Conservation (phyloP, 2,329 filamentous ascomycete species). For the Epichloe gansuensis region DNA sequence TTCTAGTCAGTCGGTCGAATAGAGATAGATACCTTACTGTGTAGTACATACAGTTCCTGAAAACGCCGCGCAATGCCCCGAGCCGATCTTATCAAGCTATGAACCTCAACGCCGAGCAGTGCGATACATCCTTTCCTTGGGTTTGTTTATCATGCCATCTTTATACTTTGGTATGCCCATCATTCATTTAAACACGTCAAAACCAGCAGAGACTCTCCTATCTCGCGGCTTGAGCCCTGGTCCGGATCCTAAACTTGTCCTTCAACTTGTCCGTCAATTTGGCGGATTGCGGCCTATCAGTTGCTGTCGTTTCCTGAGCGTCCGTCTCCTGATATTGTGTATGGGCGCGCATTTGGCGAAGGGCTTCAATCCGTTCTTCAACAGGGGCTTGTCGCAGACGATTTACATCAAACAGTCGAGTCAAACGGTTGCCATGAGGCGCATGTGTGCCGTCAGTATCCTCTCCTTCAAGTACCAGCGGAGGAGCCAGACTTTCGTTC, state of each 20-base stretch:
- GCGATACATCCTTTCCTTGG: background rate
- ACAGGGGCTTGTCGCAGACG: constrained; percentile 45
- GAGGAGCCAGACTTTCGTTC: constrained; percentile 24
- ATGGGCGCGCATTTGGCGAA: constrained; percentile 31
- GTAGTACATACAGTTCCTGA: background rate
- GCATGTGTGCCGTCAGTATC: constrained; percentile 18
- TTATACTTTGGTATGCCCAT: background rate
- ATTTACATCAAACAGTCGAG: constrained; percentile 44
- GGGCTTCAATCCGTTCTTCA: constrained; percentile 49
- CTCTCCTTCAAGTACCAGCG: constrained; percentile 27
- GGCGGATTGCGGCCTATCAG: constrained; percentile 28
- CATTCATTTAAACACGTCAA: background rate
- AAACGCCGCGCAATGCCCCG: background rate
- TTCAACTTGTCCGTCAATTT: constrained; percentile 36
- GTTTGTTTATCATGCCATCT: background rate
- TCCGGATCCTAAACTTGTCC: constrained; percentile 41
- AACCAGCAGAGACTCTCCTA: background rate
- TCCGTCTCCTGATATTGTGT: constrained; percentile 14
- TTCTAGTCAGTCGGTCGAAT: background rate
- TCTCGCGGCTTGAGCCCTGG: constrained; percentile 27
- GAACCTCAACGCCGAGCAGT: background rate
- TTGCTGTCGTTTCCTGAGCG: constrained; percentile 14
- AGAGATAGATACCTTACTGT: background rate
- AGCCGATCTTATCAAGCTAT: background rate
- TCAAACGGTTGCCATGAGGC: constrained; percentile 31